These are phyloP conservation scores for Endocladia muricata DNA, from an alignment of 31 red algal genomes.

Conservation along the genomic window DNA sequence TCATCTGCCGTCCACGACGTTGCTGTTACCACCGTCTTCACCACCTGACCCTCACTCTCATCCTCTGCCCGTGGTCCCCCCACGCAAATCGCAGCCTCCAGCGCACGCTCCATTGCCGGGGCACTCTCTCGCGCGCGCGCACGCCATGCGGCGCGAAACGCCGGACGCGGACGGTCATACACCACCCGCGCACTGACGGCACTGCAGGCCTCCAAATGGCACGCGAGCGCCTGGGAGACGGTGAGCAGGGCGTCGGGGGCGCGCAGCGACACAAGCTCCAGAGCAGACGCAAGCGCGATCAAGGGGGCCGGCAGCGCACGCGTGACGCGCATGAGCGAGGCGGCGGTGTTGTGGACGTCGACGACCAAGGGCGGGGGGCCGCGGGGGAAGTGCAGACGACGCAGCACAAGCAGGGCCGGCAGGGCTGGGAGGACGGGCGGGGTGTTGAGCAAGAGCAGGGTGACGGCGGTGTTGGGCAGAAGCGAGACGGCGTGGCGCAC, in stretches of 20 bases:
- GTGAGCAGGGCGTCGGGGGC: conserved; percentile 33
- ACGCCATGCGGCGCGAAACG: not conserved
- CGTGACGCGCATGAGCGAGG: conserved; percentile 36
- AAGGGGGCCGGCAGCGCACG: conserved; percentile 4
- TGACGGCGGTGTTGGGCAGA: not conserved
- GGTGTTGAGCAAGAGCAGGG: conserved; percentile 51
- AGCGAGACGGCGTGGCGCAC: not conserved
- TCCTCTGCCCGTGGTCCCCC: not conserved
- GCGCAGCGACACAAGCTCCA: conserved; percentile 21
- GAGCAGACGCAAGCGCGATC: conserved; percentile 16
- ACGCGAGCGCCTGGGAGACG: conserved; percentile 34
- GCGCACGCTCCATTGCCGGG: no score
- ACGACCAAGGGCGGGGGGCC: conserved; percentile 40
- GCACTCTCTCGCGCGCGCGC: no score
- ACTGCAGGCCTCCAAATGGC: not conserved
- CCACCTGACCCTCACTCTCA: conserved; percentile 12
- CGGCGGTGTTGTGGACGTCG: conserved; percentile 77
- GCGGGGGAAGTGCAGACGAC: conserved; percentile 7
- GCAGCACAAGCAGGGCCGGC: not conserved
- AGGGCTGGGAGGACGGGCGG: conserved; percentile 67
- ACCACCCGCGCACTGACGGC: conserved; percentile 12
- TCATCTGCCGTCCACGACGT: conserved; percentile 98
- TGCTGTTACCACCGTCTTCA: conserved; percentile 45
- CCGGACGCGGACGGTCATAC: conserved; percentile 12
- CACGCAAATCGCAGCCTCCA: no score